Evolutionary conservation across 768 basidiomycete species (phyloP).

Genomic region (Chalciporus piperatus): DNA sequence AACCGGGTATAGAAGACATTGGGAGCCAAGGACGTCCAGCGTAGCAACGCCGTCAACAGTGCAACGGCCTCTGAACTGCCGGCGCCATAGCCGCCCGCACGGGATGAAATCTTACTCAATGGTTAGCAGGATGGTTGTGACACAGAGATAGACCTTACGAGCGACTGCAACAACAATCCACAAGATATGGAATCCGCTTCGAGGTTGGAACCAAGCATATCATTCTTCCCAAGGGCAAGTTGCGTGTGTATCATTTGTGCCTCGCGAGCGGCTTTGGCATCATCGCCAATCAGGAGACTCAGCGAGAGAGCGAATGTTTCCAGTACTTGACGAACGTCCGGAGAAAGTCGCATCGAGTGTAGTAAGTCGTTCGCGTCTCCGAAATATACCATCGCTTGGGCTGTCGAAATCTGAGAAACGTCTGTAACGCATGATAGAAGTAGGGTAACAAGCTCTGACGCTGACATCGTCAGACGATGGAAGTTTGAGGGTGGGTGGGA

Average conservation of each 20-base stretch:
- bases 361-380: conserved; percentile 54
- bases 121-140: background rate
- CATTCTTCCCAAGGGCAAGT: conserved; percentile 54
- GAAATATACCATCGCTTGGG: conserved; percentile 52
- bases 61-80: conserved; percentile 56
- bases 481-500: conserved; percentile 48
- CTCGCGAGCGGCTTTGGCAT: conserved; percentile 66
- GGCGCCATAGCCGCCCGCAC: conserved; percentile 60
- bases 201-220: conserved; percentile 54
- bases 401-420: conserved; percentile 57
- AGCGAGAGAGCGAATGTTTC: conserved; percentile 60
- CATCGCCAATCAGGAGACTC: conserved; percentile 62
- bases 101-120: conserved; percentile 48
- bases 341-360: conserved; percentile 49
- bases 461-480: conserved; percentile 55
- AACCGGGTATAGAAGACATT: conserved; percentile 67
- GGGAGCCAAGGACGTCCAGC: conserved; percentile 64
- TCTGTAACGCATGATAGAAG: conserved; percentile 61
- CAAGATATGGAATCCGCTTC: conserved; percentile 66
- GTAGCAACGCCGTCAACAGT: conserved; percentile 52
- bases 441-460: conserved; percentile 62
- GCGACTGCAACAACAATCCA: conserved; percentile 55
- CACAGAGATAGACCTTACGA: conserved; percentile 41
- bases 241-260: conserved; percentile 72
- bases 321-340: conserved; percentile 52